Evolutionary conservation across 2,329 filamentous ascomycete genomes (phyloP).

Genomic region (Pseudovirgaria hyperparasitica): DNA sequence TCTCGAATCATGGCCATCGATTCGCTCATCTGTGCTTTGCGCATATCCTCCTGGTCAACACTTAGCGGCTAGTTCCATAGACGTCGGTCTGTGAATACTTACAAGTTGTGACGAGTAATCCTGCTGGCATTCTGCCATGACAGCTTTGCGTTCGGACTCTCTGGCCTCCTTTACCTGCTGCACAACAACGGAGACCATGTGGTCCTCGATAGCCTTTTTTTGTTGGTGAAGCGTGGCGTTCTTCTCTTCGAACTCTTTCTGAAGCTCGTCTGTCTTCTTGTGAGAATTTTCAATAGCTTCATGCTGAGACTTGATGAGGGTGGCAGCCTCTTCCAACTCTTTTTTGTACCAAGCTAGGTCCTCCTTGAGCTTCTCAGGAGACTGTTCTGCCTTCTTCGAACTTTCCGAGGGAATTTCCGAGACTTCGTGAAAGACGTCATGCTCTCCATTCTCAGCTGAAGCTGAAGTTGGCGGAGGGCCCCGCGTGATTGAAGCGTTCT

Average conservation of each 20-base stretch:
- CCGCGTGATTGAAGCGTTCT: constrained; percentile 13
- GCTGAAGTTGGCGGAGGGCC: constrained; percentile 2
- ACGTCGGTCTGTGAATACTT: no score
- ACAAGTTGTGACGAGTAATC: constrained; percentile 19
- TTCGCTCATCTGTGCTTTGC: no score
- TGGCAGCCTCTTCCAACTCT: constrained; percentile 22
- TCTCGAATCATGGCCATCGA: no score
- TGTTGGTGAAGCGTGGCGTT: constrained; percentile 12
- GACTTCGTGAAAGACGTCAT: constrained; percentile 8
- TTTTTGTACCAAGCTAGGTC: constrained; percentile 16
- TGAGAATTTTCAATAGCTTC: constrained; percentile 2
- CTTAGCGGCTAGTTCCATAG: no score
- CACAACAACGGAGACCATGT: constrained; percentile 29
- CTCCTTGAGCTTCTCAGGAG: constrained; percentile 18
- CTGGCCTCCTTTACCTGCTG: constrained; percentile 28
- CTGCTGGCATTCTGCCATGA: constrained; percentile 21
- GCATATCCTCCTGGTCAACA: no score
- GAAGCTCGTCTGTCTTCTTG: constrained; percentile 12
- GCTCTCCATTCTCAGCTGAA: constrained; percentile 5
- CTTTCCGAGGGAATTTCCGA: constrained; percentile 9
- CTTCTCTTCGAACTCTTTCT: constrained; percentile 8
- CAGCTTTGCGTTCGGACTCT: constrained; percentile 20
- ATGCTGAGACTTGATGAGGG: constrained; percentile 11
- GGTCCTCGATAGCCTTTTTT: constrained; percentile 27
- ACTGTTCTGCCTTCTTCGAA: constrained; percentile 12